Base-by-base conservation (phyloP, 2,329 filamentous ascomycete species). In the Domatiomyces catenatus region DNA sequence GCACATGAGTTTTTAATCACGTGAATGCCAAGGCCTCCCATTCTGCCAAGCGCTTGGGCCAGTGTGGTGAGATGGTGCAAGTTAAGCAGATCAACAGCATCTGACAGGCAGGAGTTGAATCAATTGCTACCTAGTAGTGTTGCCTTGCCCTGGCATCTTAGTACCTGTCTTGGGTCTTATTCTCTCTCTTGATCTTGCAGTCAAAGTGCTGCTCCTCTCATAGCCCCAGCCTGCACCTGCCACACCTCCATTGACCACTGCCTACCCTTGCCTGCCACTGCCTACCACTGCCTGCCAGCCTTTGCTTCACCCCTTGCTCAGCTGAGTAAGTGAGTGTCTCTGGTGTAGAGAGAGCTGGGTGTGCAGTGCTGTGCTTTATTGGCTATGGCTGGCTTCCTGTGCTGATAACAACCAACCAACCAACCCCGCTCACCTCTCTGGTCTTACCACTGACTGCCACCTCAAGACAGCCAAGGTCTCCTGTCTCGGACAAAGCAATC, bases 401-500 rank as follows among this genome's bases (percentile, higher is more conserved):
- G 32, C 32, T 15, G 32, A 15, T 39, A 20, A 19, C 43, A 45
- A 45, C 2, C 42, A 12, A 48, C 39, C 32, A 39, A 2, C 8
- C 28, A 32, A 49, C 45, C 50, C 45, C 45, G 32, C 20, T 22
- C n/a, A 39, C 36, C 43, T 36, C 51, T 49, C 48, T 51, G 51
- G 49, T 42, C 45, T 44, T 22, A 48, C 39, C 39, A 24, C 55
- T 53, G 49, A 53, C 36, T 36, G 17, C 24, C 51, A 26, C 48
- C 19, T 39, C 28, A 45, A 44, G 12, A 42, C 19, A 10, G 36
- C 44, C 43, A 36, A 26, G n/a, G 44, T 43, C 47, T 52, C 42
- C 39, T 48, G 48, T 44, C 55, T 52, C 53, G 50, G 50, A 47
- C 54, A 55, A 47, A 48, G 17, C 68, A 70, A 66, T 64, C 66